phyloP scores from a whole-genome alignment of 108 stramenopile species.

The Fistulifera pelliculosa region DNA sequence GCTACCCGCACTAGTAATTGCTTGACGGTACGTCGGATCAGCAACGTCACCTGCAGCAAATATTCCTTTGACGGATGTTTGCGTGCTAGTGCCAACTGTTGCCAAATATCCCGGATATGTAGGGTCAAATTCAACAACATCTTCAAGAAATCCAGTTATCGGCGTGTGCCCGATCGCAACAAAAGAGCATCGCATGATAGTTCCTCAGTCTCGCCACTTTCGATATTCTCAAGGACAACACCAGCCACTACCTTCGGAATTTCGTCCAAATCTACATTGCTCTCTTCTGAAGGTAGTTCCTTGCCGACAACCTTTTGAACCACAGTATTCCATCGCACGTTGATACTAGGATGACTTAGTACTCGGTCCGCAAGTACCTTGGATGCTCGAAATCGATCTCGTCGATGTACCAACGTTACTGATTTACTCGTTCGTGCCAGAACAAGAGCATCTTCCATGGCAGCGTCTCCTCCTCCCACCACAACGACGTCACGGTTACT shows the following conservation, averaged over 20 bases:
- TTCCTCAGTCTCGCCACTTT: constrained; percentile 41
- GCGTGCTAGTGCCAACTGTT: constrained; percentile 45
- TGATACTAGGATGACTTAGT: constrained; percentile 72
- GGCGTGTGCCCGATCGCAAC: constrained; percentile 95
- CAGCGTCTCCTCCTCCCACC: constrained; percentile 93
- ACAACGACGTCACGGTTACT: constrained; percentile 76
- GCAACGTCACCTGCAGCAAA: constrained; percentile 95
- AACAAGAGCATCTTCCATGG: constrained; percentile 94
- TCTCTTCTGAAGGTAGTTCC: constrained; percentile 13
- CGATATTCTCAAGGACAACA: constrained; percentile 54
- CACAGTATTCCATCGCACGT: constrained; percentile 76
- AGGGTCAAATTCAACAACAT: constrained; percentile 74
- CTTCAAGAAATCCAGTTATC: constrained; percentile 74
- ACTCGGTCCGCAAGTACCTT: constrained; percentile 84
- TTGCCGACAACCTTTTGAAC: constrained; percentile 64
- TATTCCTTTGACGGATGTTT: constrained; percentile 84
- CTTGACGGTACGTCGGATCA: constrained; percentile 91
- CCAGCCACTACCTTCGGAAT: constrained; percentile 52
- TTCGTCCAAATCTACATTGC: constrained; percentile 44
- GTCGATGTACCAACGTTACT: constrained; percentile 88
- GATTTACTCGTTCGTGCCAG: constrained; percentile 70
- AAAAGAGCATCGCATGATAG: constrained; percentile 80
- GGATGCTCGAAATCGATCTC: constrained; percentile 86
- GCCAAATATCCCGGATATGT: constrained; percentile 78
- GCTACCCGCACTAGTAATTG: constrained; percentile 89